Base-by-base conservation (phyloP, 345 rosid species). In the Clausena lansium region DNA sequence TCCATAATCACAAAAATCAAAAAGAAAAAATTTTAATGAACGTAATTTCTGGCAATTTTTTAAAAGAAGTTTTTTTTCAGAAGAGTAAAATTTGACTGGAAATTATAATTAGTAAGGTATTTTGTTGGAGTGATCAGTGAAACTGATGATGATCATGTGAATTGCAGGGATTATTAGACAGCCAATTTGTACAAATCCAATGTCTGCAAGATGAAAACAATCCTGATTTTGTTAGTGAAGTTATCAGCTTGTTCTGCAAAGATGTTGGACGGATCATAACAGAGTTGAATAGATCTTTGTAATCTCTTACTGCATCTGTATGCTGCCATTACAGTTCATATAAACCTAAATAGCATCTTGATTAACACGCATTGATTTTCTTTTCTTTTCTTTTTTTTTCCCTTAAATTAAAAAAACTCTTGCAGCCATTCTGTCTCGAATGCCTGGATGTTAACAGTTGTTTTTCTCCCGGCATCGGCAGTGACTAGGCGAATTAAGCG, bases 151-250 rank as follows among this genome's bases (percentile, higher is more conserved):
- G 19, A 61, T 61, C 15, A 6, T 17, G 13, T 33, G 39, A 66
- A 19, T 32, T 28, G 63, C 66, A 83, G 86, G 82, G 80, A 71
- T 15, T 86, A 54, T 32, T 81, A 73, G 85, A 86, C 25, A 54
- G 60, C 27, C 83, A 86, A 28, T 81, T 83, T 58, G 30, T 74
- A 67, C 80, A 83, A 58, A 39, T 86, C 74, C 85, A 75, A 71
- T 81, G 78, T 71, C 47, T 83, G 68, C 82, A 79, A 71, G 85
- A 83, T 61, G 72, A 47, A 41, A 54, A 35, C 47, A 79, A 81
- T 71, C 86, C 88, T 10, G 63, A 75, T 4, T 86, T 86, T 28
- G 78, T 81, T 9, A 66, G 73, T n/a, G 84, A 83, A 85, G 84
- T 85, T 33, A 81, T 83, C 50, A 54, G 65, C 20, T 58, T 83